phyloP scores from a whole-genome alignment of 2,329 filamentous ascomycete genomes.

The Lomentospora prolificans region DNA sequence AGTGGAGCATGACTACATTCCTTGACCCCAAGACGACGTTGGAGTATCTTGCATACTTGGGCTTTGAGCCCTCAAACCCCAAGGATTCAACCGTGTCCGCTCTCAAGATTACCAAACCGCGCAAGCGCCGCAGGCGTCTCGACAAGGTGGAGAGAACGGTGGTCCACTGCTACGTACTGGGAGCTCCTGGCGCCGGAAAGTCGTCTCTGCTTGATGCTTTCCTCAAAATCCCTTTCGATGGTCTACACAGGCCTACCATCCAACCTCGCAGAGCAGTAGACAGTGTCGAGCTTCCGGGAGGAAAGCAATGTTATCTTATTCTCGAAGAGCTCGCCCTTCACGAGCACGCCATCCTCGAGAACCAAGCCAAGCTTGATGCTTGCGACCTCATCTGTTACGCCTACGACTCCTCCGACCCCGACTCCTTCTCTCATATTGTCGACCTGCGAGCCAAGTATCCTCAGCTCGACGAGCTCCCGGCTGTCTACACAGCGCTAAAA shows the following conservation, averaged over 20 bases:
- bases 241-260: slow-evolving; percentile 84
- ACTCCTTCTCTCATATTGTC: slow-evolving; percentile 89
- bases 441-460: slow-evolving; percentile 69
- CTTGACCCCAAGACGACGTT: slow-evolving; percentile 90
- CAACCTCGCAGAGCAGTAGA: slow-evolving; percentile 91
- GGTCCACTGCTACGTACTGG: slow-evolving; percentile 85
- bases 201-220: slow-evolving; percentile 86
- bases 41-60: slow-evolving; percentile 91
- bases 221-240: slow-evolving; percentile 75
- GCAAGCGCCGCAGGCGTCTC: slow-evolving; percentile 72
- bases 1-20: slow-evolving; percentile 99
- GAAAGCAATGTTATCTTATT: slow-evolving; percentile 95
- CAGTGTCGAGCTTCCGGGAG: slow-evolving; percentile 88
- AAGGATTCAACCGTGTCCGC: slow-evolving; percentile 72
- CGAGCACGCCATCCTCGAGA: slow-evolving; percentile 91
- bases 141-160: slow-evolving; percentile 90
- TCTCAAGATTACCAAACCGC: slow-evolving; percentile 83
- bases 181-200: slow-evolving; percentile 79
- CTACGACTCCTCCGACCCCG: slow-evolving; percentile 93
- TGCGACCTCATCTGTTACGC: slow-evolving; percentile 93
- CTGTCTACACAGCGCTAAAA: slow-evolving; percentile 87
- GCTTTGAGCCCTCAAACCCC: slow-evolving; percentile 75
- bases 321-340: slow-evolving; percentile 89
- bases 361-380: slow-evolving; percentile 77
- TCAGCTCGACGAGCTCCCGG: slow-evolving; percentile 78